Base-by-base conservation (phyloP, 768 basidiomycete genomes). In the Tricholoma hemisulphureum region DNA sequence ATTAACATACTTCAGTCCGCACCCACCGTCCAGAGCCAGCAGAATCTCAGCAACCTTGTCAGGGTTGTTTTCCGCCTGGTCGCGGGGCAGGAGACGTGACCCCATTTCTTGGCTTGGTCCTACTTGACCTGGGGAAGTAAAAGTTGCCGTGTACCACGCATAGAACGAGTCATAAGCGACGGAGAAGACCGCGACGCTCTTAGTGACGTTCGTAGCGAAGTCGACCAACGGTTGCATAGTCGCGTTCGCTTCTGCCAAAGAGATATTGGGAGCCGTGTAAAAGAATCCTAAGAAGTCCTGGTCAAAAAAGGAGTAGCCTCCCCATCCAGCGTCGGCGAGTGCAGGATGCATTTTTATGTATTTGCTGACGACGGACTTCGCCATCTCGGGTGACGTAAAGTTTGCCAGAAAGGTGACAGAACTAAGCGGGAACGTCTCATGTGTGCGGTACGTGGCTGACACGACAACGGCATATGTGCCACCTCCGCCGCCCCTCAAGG, bases 401-500 rank as follows among this genome's bases (percentile, higher is more conserved):
- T 58, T 53, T 1, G 24, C 39, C 52, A n/a, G 2, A 24, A 53
- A 53, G 26, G 5, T 20, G 7, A 31, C 18, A 13, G 16, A 6
- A 34, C 41, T 21, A 8, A 58, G 10, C 7, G 54, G 54, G 9
- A 41, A 16, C 4, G n/a, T 13, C 9, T 35, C 28, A n/a, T 59
- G 53, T 3, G 58, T 59, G 20, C 7, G 34, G 21, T 59, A 59
- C 2, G 58, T 59, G 3, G 41, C 53, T 5, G 34, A 41, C 18
- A 51, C 20, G 32, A 56, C 37, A 49, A 59, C 49, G 31, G 76
- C 77, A 41, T 68, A 79, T 0, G 74, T 80, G 11, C 71, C 67
- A 16, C 77, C 77, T 1, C 79, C 78, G 8, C 67, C 67, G 1
- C 80, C 80, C 20, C 79, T 72, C 35, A 83, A 61, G 1, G 80